phyloP scores from a whole-genome alignment of 2,329 filamentous ascomycete species.

The Biscogniauxia sp. region DNA sequence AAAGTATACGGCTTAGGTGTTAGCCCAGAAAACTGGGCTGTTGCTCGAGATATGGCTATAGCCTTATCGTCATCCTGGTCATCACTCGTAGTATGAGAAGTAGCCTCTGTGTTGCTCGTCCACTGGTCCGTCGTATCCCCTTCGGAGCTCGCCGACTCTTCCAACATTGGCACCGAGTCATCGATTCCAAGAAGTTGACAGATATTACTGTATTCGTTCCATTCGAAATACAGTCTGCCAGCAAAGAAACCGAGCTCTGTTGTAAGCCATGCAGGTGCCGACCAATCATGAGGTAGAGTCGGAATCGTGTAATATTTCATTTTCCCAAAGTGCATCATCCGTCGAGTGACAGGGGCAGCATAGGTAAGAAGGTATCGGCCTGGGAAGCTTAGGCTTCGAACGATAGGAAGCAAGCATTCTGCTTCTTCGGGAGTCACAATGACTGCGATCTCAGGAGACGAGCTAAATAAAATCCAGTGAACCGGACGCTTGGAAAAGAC shows the following conservation, averaged over 20 bases:
- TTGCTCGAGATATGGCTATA: conserved; percentile 2
- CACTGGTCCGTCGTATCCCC: conserved; percentile 11
- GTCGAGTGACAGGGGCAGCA: conserved; percentile 56
- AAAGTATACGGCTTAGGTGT: conserved; percentile 42
- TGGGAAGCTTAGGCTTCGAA: conserved; percentile 27
- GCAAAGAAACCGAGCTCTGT: conserved; percentile 60
- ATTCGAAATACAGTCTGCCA: conserved; percentile 59
- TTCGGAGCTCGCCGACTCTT: conserved; percentile 16
- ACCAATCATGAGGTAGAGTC: conserved; percentile 36
- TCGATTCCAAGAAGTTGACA: conserved; percentile 33
- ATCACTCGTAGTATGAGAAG: conserved; percentile 3
- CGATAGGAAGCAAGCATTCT: conserved; percentile 48
- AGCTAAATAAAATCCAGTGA: conserved; percentile 60
- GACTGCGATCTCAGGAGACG: conserved; percentile 44
- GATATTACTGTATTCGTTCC: conserved; percentile 41
- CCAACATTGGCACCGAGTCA: conserved; percentile 7
- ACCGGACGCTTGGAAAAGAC: conserved; percentile 42
- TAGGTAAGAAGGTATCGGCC: conserved; percentile 52
- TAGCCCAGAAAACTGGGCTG: conserved; percentile 19
- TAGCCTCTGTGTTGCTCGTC: conserved; percentile 3
- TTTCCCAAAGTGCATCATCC: conserved; percentile 58
- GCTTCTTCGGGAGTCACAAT: conserved; percentile 63
- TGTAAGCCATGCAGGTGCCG: conserved; percentile 50
- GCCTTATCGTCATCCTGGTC: not conserved
- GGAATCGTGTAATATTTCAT: conserved; percentile 55